These are phyloP conservation scores for Malassezia yamatoensis DNA, from an alignment of 1,284 basidiomycete species.

Conservation along the genomic window DNA sequence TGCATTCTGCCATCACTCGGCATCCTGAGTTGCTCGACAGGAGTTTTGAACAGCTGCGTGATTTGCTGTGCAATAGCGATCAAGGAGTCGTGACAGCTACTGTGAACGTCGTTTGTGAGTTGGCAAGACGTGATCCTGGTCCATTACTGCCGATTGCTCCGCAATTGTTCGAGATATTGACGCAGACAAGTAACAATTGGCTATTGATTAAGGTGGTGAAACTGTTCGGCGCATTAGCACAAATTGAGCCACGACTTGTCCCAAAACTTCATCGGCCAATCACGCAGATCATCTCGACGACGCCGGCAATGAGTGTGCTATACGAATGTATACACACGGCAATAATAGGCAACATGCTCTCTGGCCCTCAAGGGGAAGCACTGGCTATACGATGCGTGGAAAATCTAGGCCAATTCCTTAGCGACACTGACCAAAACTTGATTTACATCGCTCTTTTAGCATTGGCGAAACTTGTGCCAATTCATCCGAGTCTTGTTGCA, in stretches of 20 bases:
- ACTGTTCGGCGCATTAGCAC: constrained; percentile 54
- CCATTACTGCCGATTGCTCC: constrained; percentile 57
- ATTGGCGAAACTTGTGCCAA: constrained; percentile 86
- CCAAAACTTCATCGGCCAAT: constrained; percentile 87
- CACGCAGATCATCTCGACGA: constrained; percentile 86
- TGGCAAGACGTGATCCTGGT: constrained; percentile 53
- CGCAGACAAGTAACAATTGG: constrained; percentile 94
- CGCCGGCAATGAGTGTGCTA: constrained; percentile 83
- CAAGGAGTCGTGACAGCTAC: constrained; percentile 76
- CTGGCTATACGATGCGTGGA: constrained; percentile 81
- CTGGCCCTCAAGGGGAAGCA: constrained; percentile 51
- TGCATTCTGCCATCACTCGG: constrained; percentile 53
- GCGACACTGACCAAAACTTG: constrained; percentile 92
- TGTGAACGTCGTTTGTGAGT: constrained; percentile 87
- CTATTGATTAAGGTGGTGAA: constrained; percentile 99
- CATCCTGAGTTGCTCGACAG: constrained; percentile 32
- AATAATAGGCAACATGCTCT: constrained; percentile 89
- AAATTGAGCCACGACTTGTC: constrained; percentile 81
- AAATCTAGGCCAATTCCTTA: constrained; percentile 80
- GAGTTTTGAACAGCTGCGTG: constrained; percentile 56
- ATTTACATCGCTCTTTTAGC: constrained; percentile 86
- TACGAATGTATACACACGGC: constrained; percentile 98
- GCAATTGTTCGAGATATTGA: constrained; percentile 85
- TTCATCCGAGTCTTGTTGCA: constrained; percentile 78
- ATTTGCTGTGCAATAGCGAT: constrained; percentile 53